Percentiles rank a stretch among this genome's conserved stretches.
Evolutionary conservation across 495 filamentous ascomycete genomes (phyloP).

Genomic region (Hypoxylon lienhwacheense): DNA sequence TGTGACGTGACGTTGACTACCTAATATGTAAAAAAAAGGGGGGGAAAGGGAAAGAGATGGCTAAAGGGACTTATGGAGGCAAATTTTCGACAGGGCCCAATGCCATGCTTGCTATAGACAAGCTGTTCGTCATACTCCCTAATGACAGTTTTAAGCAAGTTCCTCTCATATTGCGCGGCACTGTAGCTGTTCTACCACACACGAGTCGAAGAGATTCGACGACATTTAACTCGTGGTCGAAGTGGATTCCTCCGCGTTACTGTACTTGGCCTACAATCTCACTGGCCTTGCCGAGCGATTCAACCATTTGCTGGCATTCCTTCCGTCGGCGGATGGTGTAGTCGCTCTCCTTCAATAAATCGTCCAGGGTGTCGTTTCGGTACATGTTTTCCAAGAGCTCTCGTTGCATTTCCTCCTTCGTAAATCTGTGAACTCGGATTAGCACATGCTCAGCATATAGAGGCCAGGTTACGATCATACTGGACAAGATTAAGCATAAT

Average conservation of each 20-base stretch:
- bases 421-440: constrained; percentile 63
- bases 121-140: too few relatives aligned
- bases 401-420: constrained; percentile 97
- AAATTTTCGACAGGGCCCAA: constrained; percentile 17
- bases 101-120: too few relatives aligned
- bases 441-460: constrained; percentile 10
- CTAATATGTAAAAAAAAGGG: constrained; percentile 10
- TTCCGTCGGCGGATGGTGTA: constrained; percentile 94
- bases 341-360: constrained; percentile 95
- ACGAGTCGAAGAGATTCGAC: constrained; percentile 3
- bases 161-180: background rate
- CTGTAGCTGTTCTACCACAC: constrained; percentile 8
- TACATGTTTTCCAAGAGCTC: constrained; percentile 99
- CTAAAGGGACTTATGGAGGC: too few relatives aligned
- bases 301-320: constrained; percentile 99
- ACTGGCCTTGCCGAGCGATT: constrained; percentile 79
- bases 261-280: constrained; percentile 98
- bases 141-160: too few relatives aligned
- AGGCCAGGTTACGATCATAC: constrained; percentile 57
- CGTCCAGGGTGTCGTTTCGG: constrained; percentile 82
- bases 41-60: background rate
- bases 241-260: constrained; percentile 46
- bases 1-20: constrained; percentile 25
- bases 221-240: background rate
- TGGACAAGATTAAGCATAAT: constrained; percentile 97